These are phyloP conservation scores for Ophiostoma sp. DNA, from an alignment of 2,329 filamentous ascomycete genomes.

Conservation along the genomic window DNA sequence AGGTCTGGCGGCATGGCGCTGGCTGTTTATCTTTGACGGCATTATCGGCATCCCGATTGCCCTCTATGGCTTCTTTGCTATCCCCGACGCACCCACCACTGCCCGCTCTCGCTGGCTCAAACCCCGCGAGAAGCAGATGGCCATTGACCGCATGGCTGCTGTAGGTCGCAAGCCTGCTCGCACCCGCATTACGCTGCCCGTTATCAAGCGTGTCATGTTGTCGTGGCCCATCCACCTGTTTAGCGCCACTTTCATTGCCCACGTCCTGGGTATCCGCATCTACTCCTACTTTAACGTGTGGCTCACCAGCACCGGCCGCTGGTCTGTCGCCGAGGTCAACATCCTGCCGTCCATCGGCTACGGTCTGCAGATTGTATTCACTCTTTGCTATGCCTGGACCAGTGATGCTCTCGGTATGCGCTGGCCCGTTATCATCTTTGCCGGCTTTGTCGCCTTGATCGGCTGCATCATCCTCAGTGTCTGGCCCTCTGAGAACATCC, in stretches of 20 bases:
- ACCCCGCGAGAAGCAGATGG: slow-evolving; percentile 13
- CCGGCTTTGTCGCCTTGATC: slow-evolving; percentile 17
- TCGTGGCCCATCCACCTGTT: slow-evolving; percentile 29
- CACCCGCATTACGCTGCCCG: not conserved
- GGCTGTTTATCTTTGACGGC: slow-evolving; percentile 46
- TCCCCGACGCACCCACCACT: slow-evolving; percentile 29
- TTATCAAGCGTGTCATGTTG: not conserved
- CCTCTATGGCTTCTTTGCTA: slow-evolving; percentile 32
- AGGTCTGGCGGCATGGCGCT: slow-evolving; percentile 41
- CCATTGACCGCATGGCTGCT: slow-evolving; percentile 23
- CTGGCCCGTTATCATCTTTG: slow-evolving; percentile 50
- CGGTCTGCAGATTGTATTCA: slow-evolving; percentile 41
- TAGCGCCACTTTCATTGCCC: slow-evolving; percentile 19
- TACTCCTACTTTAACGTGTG: slow-evolving; percentile 29
- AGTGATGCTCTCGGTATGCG: slow-evolving; percentile 50
- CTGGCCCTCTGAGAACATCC: not conserved
- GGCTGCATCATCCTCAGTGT: slow-evolving; percentile 25
- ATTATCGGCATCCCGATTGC: slow-evolving; percentile 32
- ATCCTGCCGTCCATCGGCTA: slow-evolving; percentile 43
- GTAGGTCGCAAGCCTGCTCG: slow-evolving; percentile 3
- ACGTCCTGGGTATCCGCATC: slow-evolving; percentile 26
- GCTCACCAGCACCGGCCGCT: slow-evolving; percentile 37
- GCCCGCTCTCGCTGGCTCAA: slow-evolving; percentile 26
- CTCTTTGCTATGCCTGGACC: slow-evolving; percentile 53
- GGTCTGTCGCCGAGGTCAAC: slow-evolving; percentile 49